Evolutionary conservation across 2,329 filamentous ascomycete genomes (phyloP).

Genomic region (Colletotrichum zoysiae): DNA sequence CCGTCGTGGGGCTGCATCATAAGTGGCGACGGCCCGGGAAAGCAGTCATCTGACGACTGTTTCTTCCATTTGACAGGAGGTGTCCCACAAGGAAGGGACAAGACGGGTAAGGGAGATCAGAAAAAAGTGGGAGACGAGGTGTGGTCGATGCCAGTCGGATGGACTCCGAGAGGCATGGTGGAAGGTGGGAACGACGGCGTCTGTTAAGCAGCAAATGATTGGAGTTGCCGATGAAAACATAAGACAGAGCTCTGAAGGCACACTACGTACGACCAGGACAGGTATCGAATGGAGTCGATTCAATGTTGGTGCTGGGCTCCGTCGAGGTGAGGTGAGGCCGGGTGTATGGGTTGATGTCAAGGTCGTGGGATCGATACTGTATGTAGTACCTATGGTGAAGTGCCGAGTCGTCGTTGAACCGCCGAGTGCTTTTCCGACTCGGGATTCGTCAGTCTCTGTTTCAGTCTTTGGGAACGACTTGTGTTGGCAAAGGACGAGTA

Average conservation of each 20-base stretch:
- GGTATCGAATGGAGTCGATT: slow-evolving; percentile 7
- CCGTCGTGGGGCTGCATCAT: neutral
- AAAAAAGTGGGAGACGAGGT: slow-evolving; percentile 20
- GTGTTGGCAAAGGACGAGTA: neutral
- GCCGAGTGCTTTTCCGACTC: slow-evolving; percentile 2
- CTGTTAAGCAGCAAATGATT: slow-evolving; percentile 4
- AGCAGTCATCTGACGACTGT: slow-evolving; percentile 18
- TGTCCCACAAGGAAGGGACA: slow-evolving; percentile 23
- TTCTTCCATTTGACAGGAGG: slow-evolving; percentile 32
- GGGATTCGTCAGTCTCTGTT: slow-evolving; percentile 28
- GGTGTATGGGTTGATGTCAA: slow-evolving; percentile 8
- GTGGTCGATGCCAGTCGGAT: slow-evolving; percentile 18
- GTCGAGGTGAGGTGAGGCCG: neutral
- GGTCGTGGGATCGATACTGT: slow-evolving; percentile 13
- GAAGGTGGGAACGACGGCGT: slow-evolving; percentile 9
- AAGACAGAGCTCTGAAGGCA: neutral
- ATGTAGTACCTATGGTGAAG: neutral
- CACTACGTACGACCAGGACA: neutral
- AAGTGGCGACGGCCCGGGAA: slow-evolving; percentile 15
- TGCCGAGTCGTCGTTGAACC: slow-evolving; percentile 3
- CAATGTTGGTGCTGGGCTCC: slow-evolving; percentile 19
- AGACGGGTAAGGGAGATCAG: slow-evolving; percentile 24
- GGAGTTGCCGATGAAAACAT: neutral
- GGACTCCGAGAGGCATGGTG: slow-evolving; percentile 15
- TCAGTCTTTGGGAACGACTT: slow-evolving; percentile 17